Conservation (phyloP, 192 early-diverging fungal genomes). For the Chytriomyces sp. region DNA sequence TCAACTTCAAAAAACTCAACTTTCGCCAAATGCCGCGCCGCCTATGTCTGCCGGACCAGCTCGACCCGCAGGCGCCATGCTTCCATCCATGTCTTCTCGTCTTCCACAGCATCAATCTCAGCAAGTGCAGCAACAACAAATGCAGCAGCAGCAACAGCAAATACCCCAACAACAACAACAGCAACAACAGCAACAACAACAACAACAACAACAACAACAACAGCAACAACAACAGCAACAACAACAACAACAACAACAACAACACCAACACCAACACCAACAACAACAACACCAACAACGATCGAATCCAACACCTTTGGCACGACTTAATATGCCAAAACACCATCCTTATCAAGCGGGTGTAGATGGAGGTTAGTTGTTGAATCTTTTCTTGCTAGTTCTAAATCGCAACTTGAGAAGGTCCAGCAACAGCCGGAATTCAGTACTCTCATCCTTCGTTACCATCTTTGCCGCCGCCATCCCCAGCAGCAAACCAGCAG, state of each 20-base stretch:
- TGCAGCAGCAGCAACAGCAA: neutral
- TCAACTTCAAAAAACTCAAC: no score
- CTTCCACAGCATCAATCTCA: neutral
- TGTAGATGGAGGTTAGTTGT: neutral
- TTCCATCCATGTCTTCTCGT: no score
- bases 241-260: neutral
- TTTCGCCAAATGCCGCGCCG: no score
- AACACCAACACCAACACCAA: neutral
- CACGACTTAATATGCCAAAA: slow-evolving; percentile 4
- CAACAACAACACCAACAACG: neutral
- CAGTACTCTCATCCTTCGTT: neutral
- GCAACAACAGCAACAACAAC: neutral
- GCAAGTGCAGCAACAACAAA: neutral
- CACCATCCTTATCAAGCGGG: neutral
- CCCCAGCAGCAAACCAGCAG: neutral
- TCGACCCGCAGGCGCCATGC: no score
- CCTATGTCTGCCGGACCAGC: no score
- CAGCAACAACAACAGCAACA: neutral
- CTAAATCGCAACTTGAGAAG: no score
- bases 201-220: neutral
- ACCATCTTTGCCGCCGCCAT: neutral
- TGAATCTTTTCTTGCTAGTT: no score
- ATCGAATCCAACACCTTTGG: neutral
- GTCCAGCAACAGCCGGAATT: neutral
- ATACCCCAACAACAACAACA: neutral